phyloP scores from a whole-genome alignment of 164 flowering plant genomes.

The Stephania cephalantha region DNA sequence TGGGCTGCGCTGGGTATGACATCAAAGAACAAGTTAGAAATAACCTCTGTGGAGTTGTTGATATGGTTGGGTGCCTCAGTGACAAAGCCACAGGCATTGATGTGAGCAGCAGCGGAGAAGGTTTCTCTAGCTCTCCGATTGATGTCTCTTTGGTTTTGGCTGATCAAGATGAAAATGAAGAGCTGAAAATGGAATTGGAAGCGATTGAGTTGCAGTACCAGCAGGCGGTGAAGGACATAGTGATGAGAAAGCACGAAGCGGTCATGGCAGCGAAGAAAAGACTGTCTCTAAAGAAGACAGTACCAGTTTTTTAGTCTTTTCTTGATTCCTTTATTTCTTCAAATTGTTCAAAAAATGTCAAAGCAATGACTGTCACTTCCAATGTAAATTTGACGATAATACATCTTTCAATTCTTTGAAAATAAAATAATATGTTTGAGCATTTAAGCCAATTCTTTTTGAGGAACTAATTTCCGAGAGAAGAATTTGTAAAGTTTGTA shows the following conservation, averaged over 20 bases:
- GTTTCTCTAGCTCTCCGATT: constrained; percentile 17
- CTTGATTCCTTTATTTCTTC: constrained; percentile 6
- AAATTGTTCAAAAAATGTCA: constrained; percentile 19
- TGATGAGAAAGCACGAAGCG: constrained; percentile 42
- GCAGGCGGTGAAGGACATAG: constrained; percentile 38
- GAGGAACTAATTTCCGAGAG: background rate
- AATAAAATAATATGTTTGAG: background rate
- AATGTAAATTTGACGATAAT: background rate
- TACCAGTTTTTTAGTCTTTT: constrained; percentile 16
- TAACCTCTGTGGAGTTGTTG: background rate
- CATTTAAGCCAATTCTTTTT: background rate
- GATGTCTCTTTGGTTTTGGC: constrained; percentile 19
- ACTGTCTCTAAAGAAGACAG: constrained; percentile 31
- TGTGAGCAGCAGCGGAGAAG: background rate
- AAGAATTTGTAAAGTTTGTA: background rate
- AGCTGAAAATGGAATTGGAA: constrained; percentile 40
- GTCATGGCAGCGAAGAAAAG: constrained; percentile 39
- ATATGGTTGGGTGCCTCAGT: background rate
- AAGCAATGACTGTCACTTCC: constrained; percentile 1
- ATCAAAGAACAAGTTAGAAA: background rate
- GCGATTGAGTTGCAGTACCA: constrained; percentile 46
- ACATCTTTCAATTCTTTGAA: background rate
- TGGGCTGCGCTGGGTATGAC: background rate
- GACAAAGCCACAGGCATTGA: constrained; percentile 4
- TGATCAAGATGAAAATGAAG: constrained; percentile 24